Conservation (phyloP, 2,329 filamentous ascomycete species). For the Ascochyta pisi region DNA sequence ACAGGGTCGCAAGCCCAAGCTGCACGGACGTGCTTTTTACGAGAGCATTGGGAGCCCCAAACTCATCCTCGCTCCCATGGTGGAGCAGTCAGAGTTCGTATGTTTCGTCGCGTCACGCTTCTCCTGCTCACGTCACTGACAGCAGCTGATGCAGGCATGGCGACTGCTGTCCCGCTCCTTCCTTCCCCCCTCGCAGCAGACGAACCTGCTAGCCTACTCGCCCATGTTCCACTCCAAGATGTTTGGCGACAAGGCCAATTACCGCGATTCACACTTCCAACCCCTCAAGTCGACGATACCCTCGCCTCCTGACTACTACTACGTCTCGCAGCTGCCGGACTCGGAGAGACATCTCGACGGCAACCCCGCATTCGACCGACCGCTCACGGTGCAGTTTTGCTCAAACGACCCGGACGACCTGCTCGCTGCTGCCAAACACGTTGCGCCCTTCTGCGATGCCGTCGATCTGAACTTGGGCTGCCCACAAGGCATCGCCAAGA, state of each 20-base stretch:
- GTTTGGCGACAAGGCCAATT: constrained; percentile 77
- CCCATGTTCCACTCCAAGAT: constrained; percentile 96
- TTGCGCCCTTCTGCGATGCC: constrained; percentile 88
- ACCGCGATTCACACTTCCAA: constrained; percentile 83
- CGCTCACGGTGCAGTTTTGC: constrained; percentile 96
- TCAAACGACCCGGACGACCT: constrained; percentile 84
- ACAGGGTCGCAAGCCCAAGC: constrained; percentile 57
- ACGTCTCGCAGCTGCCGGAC: constrained; percentile 40
- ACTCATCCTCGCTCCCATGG: constrained; percentile 93
- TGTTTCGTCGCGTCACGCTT: constrained; percentile 45
- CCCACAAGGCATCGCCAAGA: constrained; percentile 91
- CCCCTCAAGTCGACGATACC: constrained; percentile 57
- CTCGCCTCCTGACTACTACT: constrained; percentile 44
- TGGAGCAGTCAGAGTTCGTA: constrained; percentile 98
- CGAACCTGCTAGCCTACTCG: constrained; percentile 80
- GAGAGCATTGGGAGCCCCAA: constrained; percentile 93
- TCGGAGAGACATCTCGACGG: constrained; percentile 71
- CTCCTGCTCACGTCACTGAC: constrained; percentile 13
- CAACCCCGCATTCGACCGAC: constrained; percentile 82
- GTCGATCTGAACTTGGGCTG: constrained; percentile 96
- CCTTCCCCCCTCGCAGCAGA: constrained; percentile 66
- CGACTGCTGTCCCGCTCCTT: constrained; percentile 95
- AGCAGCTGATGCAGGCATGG: constrained; percentile 73
- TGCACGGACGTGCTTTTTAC: constrained; percentile 89
- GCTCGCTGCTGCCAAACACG: constrained; percentile 77